Base-by-base conservation (phyloP, 1,284 basidiomycete genomes). In the Agroathelia rolfsii region DNA sequence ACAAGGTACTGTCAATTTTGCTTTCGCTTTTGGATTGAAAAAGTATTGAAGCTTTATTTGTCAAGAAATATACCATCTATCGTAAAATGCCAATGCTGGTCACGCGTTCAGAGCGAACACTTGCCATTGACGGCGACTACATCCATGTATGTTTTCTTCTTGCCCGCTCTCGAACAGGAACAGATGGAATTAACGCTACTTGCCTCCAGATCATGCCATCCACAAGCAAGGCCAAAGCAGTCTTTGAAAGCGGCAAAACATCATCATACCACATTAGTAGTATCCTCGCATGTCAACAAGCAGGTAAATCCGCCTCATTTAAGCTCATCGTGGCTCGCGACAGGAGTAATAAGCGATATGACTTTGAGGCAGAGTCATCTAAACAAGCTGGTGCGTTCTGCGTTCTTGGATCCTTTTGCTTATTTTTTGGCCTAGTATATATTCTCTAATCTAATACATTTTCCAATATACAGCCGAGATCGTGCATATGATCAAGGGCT, bases 111-210 rank as follows among this genome's bases (percentile, higher is more conserved):
- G 92, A 95, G 52, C 77, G 93, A 6, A 78, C 79, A 2, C 70
- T 98, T 2, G 93, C 93, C 8, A 86, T 98, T 37, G 95, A 98
- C 53, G 93, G 93, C 5, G 86, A 83, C 42, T 97, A 96, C 52
- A 75, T 96, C 22, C 89, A 94, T 54, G 90, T 92, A 42, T 41
- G 77, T 61, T 24, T 12, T n/a, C 26, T 18, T 28, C 6, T 20
- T n/a, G 14, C 19, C 26, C 19, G 32, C 4, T 19, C n/a, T 16
- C 22, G 28, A 5, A 22, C 10, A 21, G 39, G n/a, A 37, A 24
- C 7, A 25, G 9, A 16, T 26, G 23, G 17, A 10, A 29, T 26
- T 35, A 27, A 14, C 17, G 17, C 36, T 4, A 26, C 15, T 15
- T 45, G 32, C 34, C 38, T 30, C 9, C 44, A 92, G 87, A 89